Evolutionary conservation across 495 filamentous ascomycete genomes (phyloP).

Genomic region (Podospora didyma): DNA sequence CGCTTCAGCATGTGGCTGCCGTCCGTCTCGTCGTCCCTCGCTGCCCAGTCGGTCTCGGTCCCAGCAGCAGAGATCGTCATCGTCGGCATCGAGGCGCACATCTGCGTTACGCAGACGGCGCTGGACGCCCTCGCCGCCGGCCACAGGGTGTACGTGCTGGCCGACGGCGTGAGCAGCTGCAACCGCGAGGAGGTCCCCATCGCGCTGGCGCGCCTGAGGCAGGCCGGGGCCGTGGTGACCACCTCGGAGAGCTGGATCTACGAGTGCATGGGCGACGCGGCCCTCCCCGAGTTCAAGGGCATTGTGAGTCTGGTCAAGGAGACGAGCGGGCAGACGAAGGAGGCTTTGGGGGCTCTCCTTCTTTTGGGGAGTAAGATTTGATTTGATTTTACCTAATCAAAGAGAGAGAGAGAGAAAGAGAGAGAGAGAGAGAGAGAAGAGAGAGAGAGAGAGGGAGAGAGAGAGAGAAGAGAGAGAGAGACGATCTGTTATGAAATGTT

Average conservation of each 20-base stretch:
- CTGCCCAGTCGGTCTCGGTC: conserved; percentile 12
- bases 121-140: conserved; percentile 72
- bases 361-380: conserved; percentile 57
- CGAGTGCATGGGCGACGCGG: conserved; percentile 88
- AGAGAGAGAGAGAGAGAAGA: no score
- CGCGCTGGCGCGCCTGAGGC: conserved; percentile 69
- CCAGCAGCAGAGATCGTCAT: conserved; percentile 48
- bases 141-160: conserved; percentile 80
- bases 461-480: no score
- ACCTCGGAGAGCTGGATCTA: conserved; percentile 90
- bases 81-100: conserved; percentile 89
- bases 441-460: no score
- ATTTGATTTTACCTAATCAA: no score
- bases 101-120: conserved; percentile 90
- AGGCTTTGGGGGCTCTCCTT: conserved; percentile 58
- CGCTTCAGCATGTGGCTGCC: conserved; percentile 77
- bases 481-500: no score
- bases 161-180: conserved; percentile 87
- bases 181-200: conserved; percentile 77
- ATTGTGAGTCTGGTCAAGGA: conserved; percentile 79
- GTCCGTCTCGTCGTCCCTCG: conserved; percentile 44
- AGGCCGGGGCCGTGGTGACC: conserved; percentile 75
- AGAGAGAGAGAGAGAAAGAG: no score
- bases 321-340: conserved; percentile 60
- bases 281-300: conserved; percentile 66